Base-by-base conservation (phyloP, 2,329 filamentous ascomycete genomes). In the Venturia asperata region DNA sequence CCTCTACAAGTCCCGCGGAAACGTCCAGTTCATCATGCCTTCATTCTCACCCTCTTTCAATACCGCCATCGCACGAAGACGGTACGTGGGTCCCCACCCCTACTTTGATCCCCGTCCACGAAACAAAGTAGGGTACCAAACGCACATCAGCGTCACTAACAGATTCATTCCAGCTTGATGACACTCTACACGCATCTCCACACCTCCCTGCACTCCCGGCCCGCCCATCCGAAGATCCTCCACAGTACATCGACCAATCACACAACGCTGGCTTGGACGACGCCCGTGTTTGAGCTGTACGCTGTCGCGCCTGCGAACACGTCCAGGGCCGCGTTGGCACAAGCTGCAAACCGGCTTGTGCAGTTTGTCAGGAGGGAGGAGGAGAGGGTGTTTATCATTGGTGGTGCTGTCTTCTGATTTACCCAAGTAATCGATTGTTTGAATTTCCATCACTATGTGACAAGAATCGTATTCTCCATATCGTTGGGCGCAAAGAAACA, bases 21-120 rank as follows among this genome's bases (percentile, higher is more conserved):
- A 99, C 71, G 94, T 99, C 37, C 95, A 99, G 74, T 99, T 97
- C 76, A 89, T 86, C 70, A 96, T 96, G 91, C 89, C 92, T 1
- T 87, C 90, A 0, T 88, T 91, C 67, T 81, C 85, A 11, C 88
- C 90, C 0, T 80, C 87, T 65, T 94, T 94, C 71, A 76, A 74
- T 30, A 79, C 73, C 2, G 74, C 84, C 4, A 78, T 90, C 60
- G 81, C 85, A 52, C 82, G 85, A 62, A 82, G 91, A 73, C 85
- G 86, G 77, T 85, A 75, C 67, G 76, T 70, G 6, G 7, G 5
- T 47, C 19, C 37, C 37, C 52, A 10, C 15, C 24, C 52, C 15
- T 10, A 58, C 5, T n/a, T 15, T n/a, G 47, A 27, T 27, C 13
- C 7, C 15, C 24, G 5, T 37, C 30, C 41, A 47, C 30, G 7